These are phyloP conservation scores for Boletales sp. DNA, from an alignment of 768 basidiomycete genomes.

Conservation along the genomic window DNA sequence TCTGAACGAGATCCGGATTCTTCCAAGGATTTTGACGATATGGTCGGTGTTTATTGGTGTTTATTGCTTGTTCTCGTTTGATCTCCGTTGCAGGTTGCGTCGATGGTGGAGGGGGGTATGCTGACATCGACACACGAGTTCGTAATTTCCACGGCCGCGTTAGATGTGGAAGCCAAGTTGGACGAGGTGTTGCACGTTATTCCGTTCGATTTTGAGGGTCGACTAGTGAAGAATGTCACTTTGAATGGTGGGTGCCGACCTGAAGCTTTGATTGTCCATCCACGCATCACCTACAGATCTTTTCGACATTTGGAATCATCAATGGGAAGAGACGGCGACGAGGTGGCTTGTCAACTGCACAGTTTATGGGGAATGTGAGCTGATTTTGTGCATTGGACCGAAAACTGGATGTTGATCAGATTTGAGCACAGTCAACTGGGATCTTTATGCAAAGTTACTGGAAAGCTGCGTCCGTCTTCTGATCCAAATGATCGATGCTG, in stretches of 20 bases:
- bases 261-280: neutral
- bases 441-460: slow-evolving; percentile 44
- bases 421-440: slow-evolving; percentile 52
- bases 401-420: neutral
- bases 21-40: slow-evolving; percentile 50
- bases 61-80: neutral
- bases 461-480: slow-evolving; percentile 39
- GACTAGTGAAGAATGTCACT: slow-evolving; percentile 44
- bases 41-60: slow-evolving; percentile 42
- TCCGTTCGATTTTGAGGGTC: slow-evolving; percentile 55
- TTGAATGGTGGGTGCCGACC: slow-evolving; percentile 41
- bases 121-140: slow-evolving; percentile 43
- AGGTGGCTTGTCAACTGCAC: slow-evolving; percentile 22
- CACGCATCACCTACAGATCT: slow-evolving; percentile 14
- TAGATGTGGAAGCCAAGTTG: slow-evolving; percentile 59
- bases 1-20: slow-evolving; percentile 39
- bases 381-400: neutral
- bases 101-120: slow-evolving; percentile 42
- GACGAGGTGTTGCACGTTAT: slow-evolving; percentile 37
- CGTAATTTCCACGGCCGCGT: slow-evolving; percentile 46
- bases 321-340: slow-evolving; percentile 20
- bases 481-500: slow-evolving; percentile 33
- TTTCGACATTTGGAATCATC: slow-evolving; percentile 21
- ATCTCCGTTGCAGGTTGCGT: slow-evolving; percentile 41
- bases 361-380: slow-evolving; percentile 46